Conservation (phyloP, 1,139 yeast genomes). For the Zhuliangozyma parablackwelliae region DNA sequence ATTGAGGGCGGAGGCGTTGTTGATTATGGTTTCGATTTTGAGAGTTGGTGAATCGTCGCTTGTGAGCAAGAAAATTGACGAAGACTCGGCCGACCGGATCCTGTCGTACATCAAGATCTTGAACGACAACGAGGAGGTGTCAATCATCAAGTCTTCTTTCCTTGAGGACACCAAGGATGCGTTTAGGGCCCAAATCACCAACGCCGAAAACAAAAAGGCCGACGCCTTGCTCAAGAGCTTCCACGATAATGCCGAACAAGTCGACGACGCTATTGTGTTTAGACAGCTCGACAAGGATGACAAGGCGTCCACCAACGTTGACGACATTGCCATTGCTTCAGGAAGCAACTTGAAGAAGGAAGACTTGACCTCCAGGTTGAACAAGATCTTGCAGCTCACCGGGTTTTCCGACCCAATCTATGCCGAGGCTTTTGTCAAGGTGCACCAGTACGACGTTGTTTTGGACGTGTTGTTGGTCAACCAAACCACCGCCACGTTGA, state of each 20-base stretch:
- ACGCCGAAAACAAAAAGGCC: conserved; percentile 54
- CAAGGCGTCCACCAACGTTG: conserved; percentile 27
- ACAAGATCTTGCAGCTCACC: conserved; percentile 86
- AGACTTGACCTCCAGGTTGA: conserved; percentile 69
- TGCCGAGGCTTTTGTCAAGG: conserved; percentile 93
- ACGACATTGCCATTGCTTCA: conserved; percentile 49
- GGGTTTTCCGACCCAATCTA: conserved; percentile 98
- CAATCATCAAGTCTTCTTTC: conserved; percentile 63
- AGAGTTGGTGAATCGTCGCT: conserved; percentile 84
- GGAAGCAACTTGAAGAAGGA: conserved; percentile 45
- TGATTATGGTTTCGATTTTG: conserved; percentile 85
- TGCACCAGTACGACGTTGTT: conserved; percentile 93
- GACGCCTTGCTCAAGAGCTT: conserved; percentile 55
- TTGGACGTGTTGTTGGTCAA: conserved; percentile 91
- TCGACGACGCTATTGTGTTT: conserved; percentile 77
- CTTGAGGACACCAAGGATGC: conserved; percentile 86
- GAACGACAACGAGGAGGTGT: conserved; percentile 56
- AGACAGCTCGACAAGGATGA: conserved; percentile 70
- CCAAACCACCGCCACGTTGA: conserved; percentile 87
- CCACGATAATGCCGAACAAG: conserved; percentile 69
- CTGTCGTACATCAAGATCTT: conserved; percentile 76
- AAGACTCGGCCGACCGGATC: conserved; percentile 91
- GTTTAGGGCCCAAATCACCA: conserved; percentile 58
- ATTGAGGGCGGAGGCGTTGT: conserved; percentile 89
- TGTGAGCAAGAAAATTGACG: conserved; percentile 79